phyloP scores from a whole-genome alignment of 176 grass and related monocot species.

The Triticum dicoccoides region DNA sequence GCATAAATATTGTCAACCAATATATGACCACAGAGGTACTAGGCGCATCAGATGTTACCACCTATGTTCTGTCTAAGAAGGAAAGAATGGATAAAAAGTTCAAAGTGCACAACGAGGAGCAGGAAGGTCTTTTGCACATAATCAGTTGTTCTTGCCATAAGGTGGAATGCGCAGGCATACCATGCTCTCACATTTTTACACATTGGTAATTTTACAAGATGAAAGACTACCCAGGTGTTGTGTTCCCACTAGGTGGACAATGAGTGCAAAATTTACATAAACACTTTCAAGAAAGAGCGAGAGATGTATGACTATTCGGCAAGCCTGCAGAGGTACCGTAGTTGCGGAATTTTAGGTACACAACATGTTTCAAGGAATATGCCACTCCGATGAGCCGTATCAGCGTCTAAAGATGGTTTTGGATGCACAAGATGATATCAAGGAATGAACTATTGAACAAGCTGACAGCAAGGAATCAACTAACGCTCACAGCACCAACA shows the following conservation, averaged over 20 bases:
- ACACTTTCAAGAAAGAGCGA: too few species aligned
- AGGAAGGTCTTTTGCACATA: background rate
- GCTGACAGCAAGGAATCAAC: background rate
- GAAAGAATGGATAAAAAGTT: background rate
- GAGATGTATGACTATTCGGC: too few species aligned
- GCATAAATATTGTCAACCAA: background rate
- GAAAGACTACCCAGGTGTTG: background rate
- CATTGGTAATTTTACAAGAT: background rate
- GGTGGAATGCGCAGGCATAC: background rate
- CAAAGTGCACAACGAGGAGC: background rate
- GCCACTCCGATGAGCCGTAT: background rate
- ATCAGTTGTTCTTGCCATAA: background rate
- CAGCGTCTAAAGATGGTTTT: background rate
- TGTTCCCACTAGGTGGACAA: background rate
- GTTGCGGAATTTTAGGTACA: too few species aligned
- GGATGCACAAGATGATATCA: too few species aligned
- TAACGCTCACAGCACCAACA: background rate
- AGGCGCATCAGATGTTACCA: background rate
- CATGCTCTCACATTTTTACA: background rate
- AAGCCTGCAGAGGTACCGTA: too few species aligned
- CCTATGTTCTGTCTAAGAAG: background rate
- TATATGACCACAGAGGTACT: background rate
- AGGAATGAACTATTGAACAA: background rate
- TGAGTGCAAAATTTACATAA: background rate
- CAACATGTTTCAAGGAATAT: too few species aligned